Conservation (phyloP, 1,284 basidiomycete genomes). For the Testicularia cyperi region DNA sequence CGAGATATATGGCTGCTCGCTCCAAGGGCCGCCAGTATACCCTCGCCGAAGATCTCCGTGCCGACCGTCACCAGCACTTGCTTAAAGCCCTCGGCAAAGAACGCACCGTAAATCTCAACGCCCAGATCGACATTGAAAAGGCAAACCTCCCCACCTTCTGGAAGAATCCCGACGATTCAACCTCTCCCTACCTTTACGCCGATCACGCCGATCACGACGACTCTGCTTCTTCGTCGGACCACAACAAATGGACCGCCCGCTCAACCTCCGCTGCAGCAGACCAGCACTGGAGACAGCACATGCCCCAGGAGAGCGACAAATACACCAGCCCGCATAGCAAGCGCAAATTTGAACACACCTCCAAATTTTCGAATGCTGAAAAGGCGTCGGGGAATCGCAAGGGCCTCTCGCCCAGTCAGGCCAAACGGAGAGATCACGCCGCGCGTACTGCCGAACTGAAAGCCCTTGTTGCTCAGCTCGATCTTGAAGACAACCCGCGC, state of each 20-base stretch:
- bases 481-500: constrained; percentile 13
- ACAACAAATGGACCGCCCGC: too few species aligned
- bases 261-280: too few species aligned
- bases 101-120: constrained; percentile 20
- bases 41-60: constrained; percentile 42
- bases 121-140: constrained; percentile 33
- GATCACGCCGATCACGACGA: too few species aligned
- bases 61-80: constrained; percentile 38
- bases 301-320: too few species aligned
- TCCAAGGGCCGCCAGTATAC: constrained; percentile 36
- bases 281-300: too few species aligned
- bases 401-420: too few species aligned
- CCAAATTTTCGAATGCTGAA: neutral
- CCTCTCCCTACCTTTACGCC: too few species aligned
- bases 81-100: constrained; percentile 39
- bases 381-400: too few species aligned
- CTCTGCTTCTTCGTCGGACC: too few species aligned
- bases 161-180: constrained; percentile 18
- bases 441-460: constrained; percentile 16
- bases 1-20: constrained; percentile 34
- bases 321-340: too few species aligned
- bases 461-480: constrained; percentile 26
- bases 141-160: constrained; percentile 32
- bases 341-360: too few species aligned
- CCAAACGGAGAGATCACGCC: too few species aligned